Conservation (phyloP, 441 rosid species). For the Adansonia grandidieri region DNA sequence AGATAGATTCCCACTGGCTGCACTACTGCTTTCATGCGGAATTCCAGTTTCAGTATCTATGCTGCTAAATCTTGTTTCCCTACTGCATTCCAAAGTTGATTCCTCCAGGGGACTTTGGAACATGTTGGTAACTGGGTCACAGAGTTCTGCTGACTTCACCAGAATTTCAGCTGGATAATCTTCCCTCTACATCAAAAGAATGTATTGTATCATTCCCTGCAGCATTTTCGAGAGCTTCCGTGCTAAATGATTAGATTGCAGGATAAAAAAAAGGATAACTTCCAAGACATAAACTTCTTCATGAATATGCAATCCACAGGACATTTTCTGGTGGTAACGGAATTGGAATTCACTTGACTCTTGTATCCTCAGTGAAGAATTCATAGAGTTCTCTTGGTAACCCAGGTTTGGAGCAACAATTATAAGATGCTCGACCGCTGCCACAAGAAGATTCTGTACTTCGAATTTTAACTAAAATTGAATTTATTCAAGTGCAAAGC, state of each 20-base stretch:
- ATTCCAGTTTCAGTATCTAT: slow-evolving; percentile 41
- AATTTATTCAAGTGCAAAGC: background rate
- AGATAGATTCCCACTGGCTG: slow-evolving; percentile 32
- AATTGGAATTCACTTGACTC: slow-evolving; percentile 17
- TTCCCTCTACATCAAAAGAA: slow-evolving; percentile 47
- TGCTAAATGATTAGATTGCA: background rate
- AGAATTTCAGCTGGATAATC: slow-evolving; percentile 38
- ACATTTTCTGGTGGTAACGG: background rate
- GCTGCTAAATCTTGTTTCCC: slow-evolving; percentile 37
- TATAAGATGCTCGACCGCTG: slow-evolving; percentile 23
- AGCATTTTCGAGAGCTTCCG: slow-evolving; percentile 20
- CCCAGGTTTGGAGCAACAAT: slow-evolving; percentile 15
- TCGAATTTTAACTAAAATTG: slow-evolving; percentile 3
- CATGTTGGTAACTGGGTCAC: slow-evolving; percentile 33
- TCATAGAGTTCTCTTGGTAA: background rate
- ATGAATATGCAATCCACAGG: slow-evolving; percentile 8
- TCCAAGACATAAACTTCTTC: slow-evolving; percentile 13
- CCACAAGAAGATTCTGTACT: slow-evolving; percentile 20
- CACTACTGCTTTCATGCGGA: slow-evolving; percentile 38
- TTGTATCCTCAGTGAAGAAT: background rate
- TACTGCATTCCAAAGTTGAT: slow-evolving; percentile 33
- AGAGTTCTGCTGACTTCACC: slow-evolving; percentile 39
- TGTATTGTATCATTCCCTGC: slow-evolving; percentile 19
- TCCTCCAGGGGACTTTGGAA: slow-evolving; percentile 35
- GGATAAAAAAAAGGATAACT: background rate